These are phyloP conservation scores for Panaeolus cyanescens DNA, from an alignment of 768 basidiomycete genomes.

Conservation along the genomic window DNA sequence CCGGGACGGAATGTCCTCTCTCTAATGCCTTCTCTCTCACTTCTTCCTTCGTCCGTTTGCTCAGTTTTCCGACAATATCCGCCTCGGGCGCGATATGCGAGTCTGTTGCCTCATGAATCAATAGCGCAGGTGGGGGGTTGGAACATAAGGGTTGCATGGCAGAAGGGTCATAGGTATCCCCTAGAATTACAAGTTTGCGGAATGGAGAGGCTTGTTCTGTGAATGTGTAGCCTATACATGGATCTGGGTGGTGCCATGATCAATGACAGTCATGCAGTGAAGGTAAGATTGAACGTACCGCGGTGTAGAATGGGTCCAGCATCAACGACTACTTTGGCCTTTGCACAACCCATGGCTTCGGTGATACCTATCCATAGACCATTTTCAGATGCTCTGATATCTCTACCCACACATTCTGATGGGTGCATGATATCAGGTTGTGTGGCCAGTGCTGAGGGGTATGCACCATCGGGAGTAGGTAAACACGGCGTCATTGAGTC, in stretches of 20 bases:
- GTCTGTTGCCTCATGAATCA: constrained; percentile 88
- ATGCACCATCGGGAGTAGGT: constrained; percentile 13
- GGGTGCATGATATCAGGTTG: constrained; percentile 48
- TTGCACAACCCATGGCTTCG: constrained; percentile 34
- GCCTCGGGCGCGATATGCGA: constrained; percentile 61
- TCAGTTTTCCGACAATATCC: constrained; percentile 41
- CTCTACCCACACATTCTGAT: constrained; percentile 65
- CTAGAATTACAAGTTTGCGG: constrained; percentile 74
- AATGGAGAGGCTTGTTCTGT: constrained; percentile 49
- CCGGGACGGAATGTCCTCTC: constrained; percentile 78
- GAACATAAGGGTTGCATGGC: constrained; percentile 57
- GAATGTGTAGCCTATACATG: constrained; percentile 80
- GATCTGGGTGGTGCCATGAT: constrained; percentile 43
- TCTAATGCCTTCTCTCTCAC: constrained; percentile 53
- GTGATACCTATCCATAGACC: constrained; percentile 70
- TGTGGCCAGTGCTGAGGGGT: constrained; percentile 16
- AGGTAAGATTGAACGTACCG: constrained; percentile 41
- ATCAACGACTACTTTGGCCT: constrained; percentile 52
- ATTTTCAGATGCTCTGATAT: constrained; percentile 53
- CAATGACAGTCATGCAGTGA: neutral
- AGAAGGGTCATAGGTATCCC: constrained; percentile 73
- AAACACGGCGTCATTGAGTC: constrained; percentile 57
- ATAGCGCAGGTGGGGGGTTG: constrained; percentile 55
- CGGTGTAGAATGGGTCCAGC: constrained; percentile 80
- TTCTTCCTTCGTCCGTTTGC: constrained; percentile 41